Percentiles rank a stretch among this genome's conserved stretches.
Evolutionary conservation across 345 rosid species (phyloP).

Genomic region (Clausena lansium): DNA sequence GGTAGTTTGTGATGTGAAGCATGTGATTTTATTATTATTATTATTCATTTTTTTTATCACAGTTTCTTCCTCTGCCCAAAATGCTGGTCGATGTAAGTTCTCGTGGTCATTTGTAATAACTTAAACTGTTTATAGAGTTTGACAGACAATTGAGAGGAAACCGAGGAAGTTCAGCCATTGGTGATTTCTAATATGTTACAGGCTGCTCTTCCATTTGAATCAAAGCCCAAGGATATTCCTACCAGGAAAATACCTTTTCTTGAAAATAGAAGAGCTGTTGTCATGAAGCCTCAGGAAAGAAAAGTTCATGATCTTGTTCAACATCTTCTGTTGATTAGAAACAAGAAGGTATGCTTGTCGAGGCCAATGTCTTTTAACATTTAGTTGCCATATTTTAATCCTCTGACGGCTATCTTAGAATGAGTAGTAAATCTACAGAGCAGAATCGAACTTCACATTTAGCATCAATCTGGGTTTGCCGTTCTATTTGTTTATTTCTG

Average conservation of each 20-base stretch:
- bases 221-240: conserved; percentile 77
- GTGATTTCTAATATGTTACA: conserved; percentile 69
- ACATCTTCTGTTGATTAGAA: conserved; percentile 51
- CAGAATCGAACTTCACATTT: not conserved
- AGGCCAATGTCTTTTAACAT: not conserved
- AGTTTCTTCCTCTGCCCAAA: not conserved
- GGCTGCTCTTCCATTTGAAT: conserved; percentile 62
- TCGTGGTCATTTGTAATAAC: not conserved
- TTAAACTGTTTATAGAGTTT: conserved; percentile 5
- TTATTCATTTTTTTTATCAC: not conserved
- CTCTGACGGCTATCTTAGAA: not conserved
- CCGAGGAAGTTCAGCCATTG: conserved; percentile 65
- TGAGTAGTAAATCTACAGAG: not conserved
- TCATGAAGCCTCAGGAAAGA: conserved; percentile 65
- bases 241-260: conserved; percentile 42
- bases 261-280: conserved; percentile 69
- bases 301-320: conserved; percentile 53
- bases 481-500: no score
- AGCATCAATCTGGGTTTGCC: not conserved
- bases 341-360: conserved; percentile 57
- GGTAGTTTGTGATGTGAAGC: conserved; percentile 35
- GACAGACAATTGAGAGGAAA: conserved; percentile 76
- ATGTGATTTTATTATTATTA: not conserved
- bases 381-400: not conserved
- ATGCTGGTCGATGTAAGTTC: not conserved